Conservation (phyloP, 2,329 filamentous ascomycete species). For the Colletotrichum sp. region DNA sequence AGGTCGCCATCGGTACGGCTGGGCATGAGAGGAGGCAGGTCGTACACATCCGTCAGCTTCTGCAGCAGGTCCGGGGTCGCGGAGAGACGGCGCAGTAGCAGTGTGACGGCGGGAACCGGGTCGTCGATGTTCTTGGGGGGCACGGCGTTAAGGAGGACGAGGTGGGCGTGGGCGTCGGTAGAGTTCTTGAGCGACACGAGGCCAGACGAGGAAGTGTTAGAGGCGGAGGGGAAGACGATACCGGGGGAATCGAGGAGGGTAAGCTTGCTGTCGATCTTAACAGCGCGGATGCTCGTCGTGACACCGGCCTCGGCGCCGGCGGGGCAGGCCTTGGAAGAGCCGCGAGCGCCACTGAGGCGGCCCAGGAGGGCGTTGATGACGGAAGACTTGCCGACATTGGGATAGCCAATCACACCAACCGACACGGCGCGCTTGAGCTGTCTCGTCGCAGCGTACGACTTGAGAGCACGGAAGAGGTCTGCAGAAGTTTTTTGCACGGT, state of each 20-base stretch:
- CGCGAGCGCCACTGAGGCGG: conserved; percentile 71
- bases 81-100: conserved; percentile 83
- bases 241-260: conserved; percentile 93
- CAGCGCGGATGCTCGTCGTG: conserved; percentile 84
- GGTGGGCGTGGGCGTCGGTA: conserved; percentile 78
- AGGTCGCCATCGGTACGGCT: conserved; percentile 71
- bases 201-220: conserved; percentile 38
- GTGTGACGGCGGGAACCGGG: conserved; percentile 82
- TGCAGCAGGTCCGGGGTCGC: conserved; percentile 74
- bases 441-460: conserved; percentile 82
- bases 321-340: conserved; percentile 73
- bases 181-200: conserved; percentile 62
- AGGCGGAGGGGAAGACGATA: conserved; percentile 85
- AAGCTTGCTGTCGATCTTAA: conserved; percentile 94
- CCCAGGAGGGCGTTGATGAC: conserved; percentile 93
- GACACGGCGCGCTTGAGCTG: conserved; percentile 89
- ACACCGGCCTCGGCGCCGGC: conserved; percentile 92
- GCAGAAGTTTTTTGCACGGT: conserved; percentile 86
- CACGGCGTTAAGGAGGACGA: conserved; percentile 88
- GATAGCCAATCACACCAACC: conserved; percentile 93
- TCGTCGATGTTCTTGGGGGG: conserved; percentile 95
- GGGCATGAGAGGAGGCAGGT: conserved; percentile 78
- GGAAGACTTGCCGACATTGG: conserved; percentile 95
- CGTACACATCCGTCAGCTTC: conserved; percentile 84
- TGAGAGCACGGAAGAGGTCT: conserved; percentile 86